Evolutionary conservation across 192 early-diverging fungal genomes (phyloP), one percentile per base, ranked within the genome.

Genomic region (Coemansia sp.): DNA sequence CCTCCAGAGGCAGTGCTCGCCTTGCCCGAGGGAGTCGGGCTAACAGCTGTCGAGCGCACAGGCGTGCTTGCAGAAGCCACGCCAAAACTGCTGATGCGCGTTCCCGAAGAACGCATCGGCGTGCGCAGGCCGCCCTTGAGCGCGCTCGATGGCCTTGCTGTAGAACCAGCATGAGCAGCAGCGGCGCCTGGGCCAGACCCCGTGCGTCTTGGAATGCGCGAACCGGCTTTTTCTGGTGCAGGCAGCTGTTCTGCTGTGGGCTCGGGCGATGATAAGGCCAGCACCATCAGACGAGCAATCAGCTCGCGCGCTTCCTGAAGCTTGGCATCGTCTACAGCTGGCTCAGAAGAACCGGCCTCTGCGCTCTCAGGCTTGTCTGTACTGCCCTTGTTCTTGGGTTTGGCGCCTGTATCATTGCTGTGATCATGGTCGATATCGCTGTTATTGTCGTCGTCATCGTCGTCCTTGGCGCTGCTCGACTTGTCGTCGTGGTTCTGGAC

Each of bases 41-140:
- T 74, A 8, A 65, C 75, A 8, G 54, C 51, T 45, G 70, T n/a
- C 7, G 79, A 76, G 33, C 79, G 79, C 20, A 82, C 79, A 5
- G 79, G 79, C 15, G 67, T 74, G 68, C 51, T 82, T 37, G 68
- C 65, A 8, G 79, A 82, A 38, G 79, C 79, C 34, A 82, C 79
- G 22, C 79, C 79, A 71, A 82, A 82, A 58, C 75, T 82, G 65
- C 79, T 82, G 68, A 82, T 82, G 8, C 79, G 79, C 20, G 71
- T 53, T 52, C 71, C 67, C 45, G 71, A 5, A 17, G 71, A 61
- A 18, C 74, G 76, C 33, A 61, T 60, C 8, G 74, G 79, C 15
- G 74, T 67, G 60, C 79, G 79, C 56, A 74, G 43, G 3, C 68
- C 65, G 39, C 61, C 58, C 52, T 76, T 82, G 28, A 59, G 18